Base-by-base conservation (phyloP, 1,139 yeast genomes). In the Debaryomycetaceae sp. region DNA sequence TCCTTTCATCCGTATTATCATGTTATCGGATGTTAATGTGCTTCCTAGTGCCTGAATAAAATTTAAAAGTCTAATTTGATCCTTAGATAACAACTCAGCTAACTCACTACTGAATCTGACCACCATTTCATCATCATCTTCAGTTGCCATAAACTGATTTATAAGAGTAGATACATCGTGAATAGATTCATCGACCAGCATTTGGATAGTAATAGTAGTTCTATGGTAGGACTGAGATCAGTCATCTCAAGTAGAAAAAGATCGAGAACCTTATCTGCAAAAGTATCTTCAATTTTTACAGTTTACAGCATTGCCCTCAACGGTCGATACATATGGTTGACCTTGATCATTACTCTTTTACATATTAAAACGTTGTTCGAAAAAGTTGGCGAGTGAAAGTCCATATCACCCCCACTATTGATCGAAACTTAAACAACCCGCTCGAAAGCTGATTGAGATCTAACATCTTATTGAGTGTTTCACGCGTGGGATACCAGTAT, bases 21-120 rank as follows among this genome's bases (percentile, higher is more conserved):
- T 82, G 44, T 82, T 83, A 5, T 84, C 89, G 8, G 90, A 82
- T 0, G 93, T 85, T 42, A 91, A 68, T 45, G 79, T 76, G 20
- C 65, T 58, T 0, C 78, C 78, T 41, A 73, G 55, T 17, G 53
- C 45, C 47, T 69, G 73, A 35, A 73, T 66, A 49, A 72, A 69
- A 42, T 59, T 61, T 31, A 73, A 63, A 34, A 73, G 60, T 3
- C 72, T 52, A 29, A 68, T 45, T 33, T 62, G 48, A 23, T 51
- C 52, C 2, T 46, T 14, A 17, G 53, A 52, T 17, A 71, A 49
- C 7, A 62, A 54, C 24, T 38, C 47, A 1, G 72, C 59, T 31
- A 70, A 51, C 43, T 62, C 58, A 2, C 43, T 42, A 4, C 65
- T 50, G 43, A 60, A 66, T 36, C 44, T 45, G 14, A 47, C 38